phyloP scores from a whole-genome alignment of 305 asterid species.

The Plantago rigida region DNA sequence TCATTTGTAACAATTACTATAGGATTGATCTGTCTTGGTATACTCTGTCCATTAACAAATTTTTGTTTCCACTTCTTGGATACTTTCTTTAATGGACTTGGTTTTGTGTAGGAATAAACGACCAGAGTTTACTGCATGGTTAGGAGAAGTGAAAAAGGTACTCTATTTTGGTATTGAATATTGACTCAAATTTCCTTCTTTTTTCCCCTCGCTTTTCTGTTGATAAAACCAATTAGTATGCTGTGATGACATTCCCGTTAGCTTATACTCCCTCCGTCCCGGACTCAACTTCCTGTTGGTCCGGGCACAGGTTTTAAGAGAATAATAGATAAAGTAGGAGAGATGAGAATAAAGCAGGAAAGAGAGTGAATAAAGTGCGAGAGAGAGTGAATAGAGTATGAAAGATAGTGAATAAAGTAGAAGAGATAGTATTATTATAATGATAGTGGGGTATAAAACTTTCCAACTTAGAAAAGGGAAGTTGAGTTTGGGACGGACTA shows the following conservation, averaged over 20 bases:
- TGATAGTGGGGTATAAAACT: too few species aligned
- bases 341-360: too few species aligned
- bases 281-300: too few species aligned
- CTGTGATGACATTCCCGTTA: not conserved
- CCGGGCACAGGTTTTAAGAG: too few species aligned
- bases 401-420: too few species aligned
- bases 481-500: too few species aligned
- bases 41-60: not conserved
- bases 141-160: slow-evolving; percentile 83
- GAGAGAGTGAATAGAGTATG: too few species aligned
- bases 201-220: not conserved
- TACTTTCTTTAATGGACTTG: slow-evolving; percentile 21
- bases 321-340: too few species aligned
- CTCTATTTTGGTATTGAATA: not conserved
- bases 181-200: not conserved
- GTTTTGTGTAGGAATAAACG: slow-evolving; percentile 66
- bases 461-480: too few species aligned
- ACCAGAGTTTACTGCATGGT: slow-evolving; percentile 94
- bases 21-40: not conserved
- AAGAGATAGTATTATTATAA: too few species aligned
- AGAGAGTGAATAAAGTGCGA: too few species aligned
- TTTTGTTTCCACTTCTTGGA: not conserved
- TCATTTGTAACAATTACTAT: not conserved
- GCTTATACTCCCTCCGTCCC: not conserved
- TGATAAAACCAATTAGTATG: slow-evolving; percentile 1